These are phyloP conservation scores for Pseudocercospora cruenta DNA, from an alignment of 2,329 filamentous ascomycete species.

Conservation along the genomic window DNA sequence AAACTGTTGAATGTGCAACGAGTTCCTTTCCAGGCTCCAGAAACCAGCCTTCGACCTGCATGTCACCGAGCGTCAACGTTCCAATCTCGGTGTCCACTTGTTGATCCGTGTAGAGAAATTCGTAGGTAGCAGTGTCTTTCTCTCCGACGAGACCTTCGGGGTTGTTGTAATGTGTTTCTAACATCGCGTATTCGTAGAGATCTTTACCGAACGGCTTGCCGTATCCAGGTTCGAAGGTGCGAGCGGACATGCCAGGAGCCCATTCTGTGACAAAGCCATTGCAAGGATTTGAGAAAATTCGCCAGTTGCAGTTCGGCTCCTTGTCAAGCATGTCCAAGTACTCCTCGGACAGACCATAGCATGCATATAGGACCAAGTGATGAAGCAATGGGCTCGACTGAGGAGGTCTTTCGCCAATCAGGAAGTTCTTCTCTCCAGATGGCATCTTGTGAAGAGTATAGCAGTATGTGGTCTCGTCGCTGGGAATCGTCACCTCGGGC, in stretches of 20 bases:
- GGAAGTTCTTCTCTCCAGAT: constrained; percentile 20
- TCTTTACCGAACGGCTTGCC: constrained; percentile 26
- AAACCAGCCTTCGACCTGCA: constrained; percentile 24
- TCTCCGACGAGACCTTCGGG: constrained; percentile 17
- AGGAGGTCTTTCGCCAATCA: constrained; percentile 21
- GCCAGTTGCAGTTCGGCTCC: constrained; percentile 20
- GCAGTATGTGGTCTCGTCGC: constrained; percentile 25
- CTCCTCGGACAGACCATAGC: constrained; percentile 19
- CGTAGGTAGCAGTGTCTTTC: constrained; percentile 24
- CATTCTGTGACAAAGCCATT: constrained; percentile 28
- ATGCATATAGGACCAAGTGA: constrained; percentile 27
- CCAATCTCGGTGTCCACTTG: constrained; percentile 24
- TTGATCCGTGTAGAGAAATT: constrained; percentile 22
- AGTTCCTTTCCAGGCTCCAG: constrained; percentile 25
- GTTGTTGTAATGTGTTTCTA: constrained; percentile 29
- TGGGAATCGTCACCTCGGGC: constrained; percentile 21
- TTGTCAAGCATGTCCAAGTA: constrained; percentile 21
- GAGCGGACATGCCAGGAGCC: constrained; percentile 25
- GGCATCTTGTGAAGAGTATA: constrained; percentile 28
- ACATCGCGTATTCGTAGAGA: constrained; percentile 25
- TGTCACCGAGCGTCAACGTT: constrained; percentile 24
- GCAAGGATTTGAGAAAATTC: constrained; percentile 27
- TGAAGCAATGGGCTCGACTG: constrained; percentile 22
- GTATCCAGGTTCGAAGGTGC: constrained; percentile 27
- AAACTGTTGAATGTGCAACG: constrained; percentile 21